Evolutionary conservation across 331 rosid genomes (phyloP).

Genomic region (Stylosanthes scabra): DNA sequence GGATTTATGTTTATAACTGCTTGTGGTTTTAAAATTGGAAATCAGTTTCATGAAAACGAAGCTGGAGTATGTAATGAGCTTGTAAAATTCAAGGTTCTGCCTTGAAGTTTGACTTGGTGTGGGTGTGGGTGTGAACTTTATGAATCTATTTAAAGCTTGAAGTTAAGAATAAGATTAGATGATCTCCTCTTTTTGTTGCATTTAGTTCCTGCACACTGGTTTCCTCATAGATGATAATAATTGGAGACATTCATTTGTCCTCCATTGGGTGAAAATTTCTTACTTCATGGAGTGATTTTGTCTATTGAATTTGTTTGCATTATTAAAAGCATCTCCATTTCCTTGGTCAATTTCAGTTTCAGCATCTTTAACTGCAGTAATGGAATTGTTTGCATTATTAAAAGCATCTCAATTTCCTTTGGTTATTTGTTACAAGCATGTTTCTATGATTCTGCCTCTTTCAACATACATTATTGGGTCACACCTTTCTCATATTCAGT

Average conservation of each 20-base stretch:
- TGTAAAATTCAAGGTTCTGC: not conserved
- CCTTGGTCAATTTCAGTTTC: too few relatives aligned
- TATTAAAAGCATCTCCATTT: too few relatives aligned
- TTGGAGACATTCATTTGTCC: too few relatives aligned
- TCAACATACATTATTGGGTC: slow-evolving; percentile 44
- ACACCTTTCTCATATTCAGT: slow-evolving; percentile 42
- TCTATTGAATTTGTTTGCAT: too few relatives aligned
- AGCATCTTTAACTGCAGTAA: too few relatives aligned
- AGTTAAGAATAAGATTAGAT: not conserved
- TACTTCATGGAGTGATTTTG: too few relatives aligned
- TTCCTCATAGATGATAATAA: not conserved
- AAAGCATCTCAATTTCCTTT: too few relatives aligned
- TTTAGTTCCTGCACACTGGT: slow-evolving; percentile 25
- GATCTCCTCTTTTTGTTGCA: not conserved
- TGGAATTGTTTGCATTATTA: too few relatives aligned
- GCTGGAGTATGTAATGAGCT: slow-evolving; percentile 10
- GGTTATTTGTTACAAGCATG: too few relatives aligned
- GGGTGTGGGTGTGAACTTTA: not conserved
- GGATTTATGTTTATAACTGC: slow-evolving; percentile 13
- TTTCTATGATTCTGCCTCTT: slow-evolving; percentile 61
- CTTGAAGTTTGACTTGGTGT: not conserved
- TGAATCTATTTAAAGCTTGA: slow-evolving; percentile 8
- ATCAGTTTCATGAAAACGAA: slow-evolving; percentile 18
- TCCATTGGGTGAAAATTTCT: too few relatives aligned
- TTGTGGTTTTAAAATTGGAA: slow-evolving; percentile 7